Evolutionary conservation across 23 red algal genomes (phyloP), one percentile per base, ranked within the genome.

Genomic region (Pyropia yezoensis): DNA sequence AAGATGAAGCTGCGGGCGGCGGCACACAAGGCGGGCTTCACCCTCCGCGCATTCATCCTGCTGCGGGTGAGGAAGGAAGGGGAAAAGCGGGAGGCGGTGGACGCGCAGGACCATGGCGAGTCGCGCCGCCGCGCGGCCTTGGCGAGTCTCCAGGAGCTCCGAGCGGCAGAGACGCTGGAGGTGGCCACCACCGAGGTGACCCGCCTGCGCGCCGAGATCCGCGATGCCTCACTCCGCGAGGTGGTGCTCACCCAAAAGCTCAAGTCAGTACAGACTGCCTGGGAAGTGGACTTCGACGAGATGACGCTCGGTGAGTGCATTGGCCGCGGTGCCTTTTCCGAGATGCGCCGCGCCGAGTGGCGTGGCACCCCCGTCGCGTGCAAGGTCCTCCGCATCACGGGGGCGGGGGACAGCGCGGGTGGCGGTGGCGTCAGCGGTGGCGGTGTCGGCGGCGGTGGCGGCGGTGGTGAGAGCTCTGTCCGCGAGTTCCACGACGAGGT

Each of bases 301-400:
- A 62, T 96, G 13, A 55, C 57, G 23, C 71, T 87, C 8, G 29
- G 72, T 18, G 77, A 96, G 56, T 66, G 76, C 21, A 89, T 96
- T 49, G 91, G 91, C 17, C 62, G 45, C 16, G 91, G 91, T 11
- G 91, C 91, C 2, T 96, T 81, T 61, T 83, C 76, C n/a, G 91
- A 96, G 68, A 80, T 96, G 69, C 89, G 80, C 62, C 80, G 77
- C 27, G 91, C 78, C 32, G 47, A 80, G 58, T 96, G 91, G 91
- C 76, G 83, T 19, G 79, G 72, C 12, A 85, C 75, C 12, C 69
- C 82, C 17, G 91, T 96, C 26, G 91, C 91, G 3, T 61, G 77
- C 17, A 96, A 96, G 57, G 57, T 81, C 1, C 56, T 81, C 25
- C 58, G 54, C 30, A 72, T 63, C 14, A 54, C 63, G 7, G 64